Evolutionary conservation across 148 eudicot species (phyloP).

Genomic region (Arctostaphylos glauca): DNA sequence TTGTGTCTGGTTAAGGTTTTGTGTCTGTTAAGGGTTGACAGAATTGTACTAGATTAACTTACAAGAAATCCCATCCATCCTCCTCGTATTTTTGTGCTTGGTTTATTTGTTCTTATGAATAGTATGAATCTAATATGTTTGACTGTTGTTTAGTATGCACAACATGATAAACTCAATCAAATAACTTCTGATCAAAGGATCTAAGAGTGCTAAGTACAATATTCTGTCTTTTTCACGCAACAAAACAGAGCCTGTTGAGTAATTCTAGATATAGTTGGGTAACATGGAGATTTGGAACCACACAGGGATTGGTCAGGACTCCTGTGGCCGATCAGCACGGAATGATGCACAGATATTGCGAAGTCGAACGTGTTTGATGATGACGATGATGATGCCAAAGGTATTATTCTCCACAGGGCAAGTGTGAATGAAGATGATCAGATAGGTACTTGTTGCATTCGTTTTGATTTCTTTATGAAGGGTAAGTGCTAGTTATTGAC

Average conservation of each 20-base stretch:
- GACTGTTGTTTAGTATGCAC: background rate
- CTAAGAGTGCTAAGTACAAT: background rate
- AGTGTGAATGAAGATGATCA: conserved; percentile 28
- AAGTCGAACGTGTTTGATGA: background rate
- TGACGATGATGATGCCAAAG: conserved; percentile 14
- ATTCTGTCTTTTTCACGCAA: background rate
- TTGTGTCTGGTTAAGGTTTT: too few species aligned
- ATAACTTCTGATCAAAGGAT: background rate
- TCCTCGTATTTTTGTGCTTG: too few species aligned
- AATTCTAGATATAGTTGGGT: background rate
- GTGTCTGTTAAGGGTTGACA: too few species aligned
- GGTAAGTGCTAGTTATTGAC: background rate
- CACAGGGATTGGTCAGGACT: conserved; percentile 16
- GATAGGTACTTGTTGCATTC: conserved; percentile 21
- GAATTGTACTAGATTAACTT: too few species aligned
- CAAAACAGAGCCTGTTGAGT: background rate
- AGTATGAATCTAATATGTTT: background rate
- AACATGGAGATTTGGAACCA: background rate
- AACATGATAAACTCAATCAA: background rate
- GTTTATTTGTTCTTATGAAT: too few species aligned
- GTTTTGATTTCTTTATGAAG: background rate
- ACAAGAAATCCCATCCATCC: too few species aligned
- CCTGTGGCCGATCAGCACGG: background rate
- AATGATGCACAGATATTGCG: conserved; percentile 7
- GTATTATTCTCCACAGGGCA: conserved; percentile 40